phyloP scores from a whole-genome alignment of 257 asterid genomes.

The Ligustrum vulgare region DNA sequence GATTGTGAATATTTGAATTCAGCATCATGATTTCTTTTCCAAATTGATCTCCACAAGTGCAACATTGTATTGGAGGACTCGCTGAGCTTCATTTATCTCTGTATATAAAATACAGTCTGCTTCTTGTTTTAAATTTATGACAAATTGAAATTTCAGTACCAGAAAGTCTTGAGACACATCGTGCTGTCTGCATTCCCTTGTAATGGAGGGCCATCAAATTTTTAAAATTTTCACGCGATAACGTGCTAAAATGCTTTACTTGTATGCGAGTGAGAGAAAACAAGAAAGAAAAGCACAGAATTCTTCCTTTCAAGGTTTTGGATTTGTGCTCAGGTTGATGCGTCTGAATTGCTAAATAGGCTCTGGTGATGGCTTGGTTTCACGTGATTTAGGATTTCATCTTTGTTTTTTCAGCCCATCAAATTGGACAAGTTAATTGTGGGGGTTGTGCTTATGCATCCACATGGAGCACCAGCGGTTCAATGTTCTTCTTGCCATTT shows the following conservation, averaged over 20 bases:
- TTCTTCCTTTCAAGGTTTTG: neutral
- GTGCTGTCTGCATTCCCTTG: neutral
- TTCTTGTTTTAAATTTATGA: neutral
- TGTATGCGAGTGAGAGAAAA: neutral
- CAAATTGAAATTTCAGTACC: neutral
- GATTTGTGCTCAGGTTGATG: neutral
- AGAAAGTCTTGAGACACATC: neutral
- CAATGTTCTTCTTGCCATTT: conserved; percentile 71
- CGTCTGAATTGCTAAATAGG: neutral
- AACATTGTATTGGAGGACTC: neutral
- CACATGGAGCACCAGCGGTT: conserved; percentile 74
- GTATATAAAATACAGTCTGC: neutral
- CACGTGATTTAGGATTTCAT: neutral
- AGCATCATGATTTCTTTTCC: neutral
- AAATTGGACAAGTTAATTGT: conserved; percentile 86
- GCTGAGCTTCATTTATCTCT: neutral
- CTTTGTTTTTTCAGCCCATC: conserved; percentile 54
- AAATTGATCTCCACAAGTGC: neutral
- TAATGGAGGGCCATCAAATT: neutral
- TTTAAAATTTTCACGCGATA: neutral
- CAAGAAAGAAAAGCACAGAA: neutral
- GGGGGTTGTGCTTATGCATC: conserved; percentile 87
- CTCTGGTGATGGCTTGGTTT: conserved; percentile 2
- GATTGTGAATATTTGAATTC: neutral
- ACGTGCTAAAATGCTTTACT: neutral